A percentile compares a stretch with the other conserved stretches of the same genome.
Conservation (phyloP, 768 basidiomycete species). For the Tulasnella sp. region DNA sequence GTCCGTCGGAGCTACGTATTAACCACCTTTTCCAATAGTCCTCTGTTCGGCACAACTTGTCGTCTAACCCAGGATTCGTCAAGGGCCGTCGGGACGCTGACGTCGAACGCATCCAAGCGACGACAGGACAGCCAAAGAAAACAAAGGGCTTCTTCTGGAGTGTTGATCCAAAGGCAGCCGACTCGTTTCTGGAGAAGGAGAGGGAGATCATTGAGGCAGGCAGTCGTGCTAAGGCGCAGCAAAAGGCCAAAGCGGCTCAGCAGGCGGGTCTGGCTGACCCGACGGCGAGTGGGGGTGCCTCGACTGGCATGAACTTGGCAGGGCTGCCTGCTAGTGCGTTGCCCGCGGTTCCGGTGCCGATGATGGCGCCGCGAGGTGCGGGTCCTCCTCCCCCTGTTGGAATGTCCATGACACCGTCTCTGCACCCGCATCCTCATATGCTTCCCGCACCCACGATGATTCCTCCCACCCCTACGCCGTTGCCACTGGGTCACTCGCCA, state of each 20-base stretch:
- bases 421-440: constrained; percentile 29
- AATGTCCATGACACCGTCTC: constrained; percentile 16
- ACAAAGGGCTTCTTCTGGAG: constrained; percentile 94
- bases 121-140: constrained; percentile 38
- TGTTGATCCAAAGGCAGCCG: constrained; percentile 73
- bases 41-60: constrained; percentile 94
- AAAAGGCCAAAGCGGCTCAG: constrained; percentile 23
- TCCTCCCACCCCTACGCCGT: constrained; percentile 7
- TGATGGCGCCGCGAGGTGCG: constrained; percentile 18
- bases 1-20: background rate
- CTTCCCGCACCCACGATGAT: constrained; percentile 24
- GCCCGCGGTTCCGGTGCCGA: constrained; percentile 10
- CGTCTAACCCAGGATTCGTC: constrained; percentile 86
- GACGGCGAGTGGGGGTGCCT: background rate
- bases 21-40: constrained; percentile 56
- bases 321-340: constrained; percentile 20
- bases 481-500: background rate
- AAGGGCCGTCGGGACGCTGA: constrained; percentile 86
- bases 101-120: constrained; percentile 41
- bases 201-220: constrained; percentile 30
- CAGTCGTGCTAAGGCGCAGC: constrained; percentile 10
- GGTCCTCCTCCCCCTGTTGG: constrained; percentile 24
- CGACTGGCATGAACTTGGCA: constrained; percentile 6
- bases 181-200: constrained; percentile 72
- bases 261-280: constrained; percentile 8